Evolutionary conservation across 306 rosid species (phyloP).

Genomic region (Corylus avellana): DNA sequence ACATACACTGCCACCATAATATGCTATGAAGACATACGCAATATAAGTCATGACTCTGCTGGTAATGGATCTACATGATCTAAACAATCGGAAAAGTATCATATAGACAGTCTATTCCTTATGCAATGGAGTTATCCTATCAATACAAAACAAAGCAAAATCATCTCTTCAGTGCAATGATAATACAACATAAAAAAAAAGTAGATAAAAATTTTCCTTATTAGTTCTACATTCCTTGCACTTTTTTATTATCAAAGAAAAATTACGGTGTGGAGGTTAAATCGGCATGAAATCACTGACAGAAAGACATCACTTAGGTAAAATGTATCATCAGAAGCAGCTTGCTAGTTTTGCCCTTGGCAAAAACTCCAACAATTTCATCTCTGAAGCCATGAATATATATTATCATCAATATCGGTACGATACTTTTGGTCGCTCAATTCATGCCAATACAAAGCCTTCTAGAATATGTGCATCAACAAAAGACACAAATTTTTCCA

Average conservation of each 20-base stretch:
- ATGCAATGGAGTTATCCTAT: not conserved
- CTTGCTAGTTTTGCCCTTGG: not conserved
- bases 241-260: not conserved
- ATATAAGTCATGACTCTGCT: no score
- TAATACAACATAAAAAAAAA: not conserved
- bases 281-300: not conserved
- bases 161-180: not conserved
- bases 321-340: not conserved
- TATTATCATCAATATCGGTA: not conserved
- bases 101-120: not conserved
- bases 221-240: not conserved
- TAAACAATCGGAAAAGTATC: not conserved
- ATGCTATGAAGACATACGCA: no score
- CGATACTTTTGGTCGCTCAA: not conserved
- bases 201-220: not conserved
- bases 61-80: not conserved
- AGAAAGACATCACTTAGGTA: not conserved
- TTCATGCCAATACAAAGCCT: not conserved
- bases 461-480: not conserved
- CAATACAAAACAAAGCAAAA: not conserved
- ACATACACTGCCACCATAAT: no score
- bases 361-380: not conserved
- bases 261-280: not conserved
- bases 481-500: not conserved
- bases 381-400: not conserved